Evolutionary conservation across 768 basidiomycete genomes (phyloP).

Genomic region (Phylloporus rhodoxanthus): DNA sequence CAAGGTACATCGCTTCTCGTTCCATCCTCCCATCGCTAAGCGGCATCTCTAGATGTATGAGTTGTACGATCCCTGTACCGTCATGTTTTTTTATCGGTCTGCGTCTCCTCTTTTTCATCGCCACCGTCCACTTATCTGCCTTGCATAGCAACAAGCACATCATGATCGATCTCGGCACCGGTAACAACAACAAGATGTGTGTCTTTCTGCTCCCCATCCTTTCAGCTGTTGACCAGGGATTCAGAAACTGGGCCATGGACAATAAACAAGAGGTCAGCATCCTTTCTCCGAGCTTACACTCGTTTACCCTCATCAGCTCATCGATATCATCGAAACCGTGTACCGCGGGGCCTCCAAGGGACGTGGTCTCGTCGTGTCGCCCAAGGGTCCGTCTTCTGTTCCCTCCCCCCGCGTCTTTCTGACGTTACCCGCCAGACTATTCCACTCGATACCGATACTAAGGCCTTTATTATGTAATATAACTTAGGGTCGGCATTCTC

Average conservation of each 20-base stretch:
- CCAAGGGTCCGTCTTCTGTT: conserved; percentile 60
- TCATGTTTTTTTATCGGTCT: conserved; percentile 98
- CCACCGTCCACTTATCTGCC: not conserved
- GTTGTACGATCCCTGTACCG: conserved; percentile 92
- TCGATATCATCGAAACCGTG: conserved; percentile 97
- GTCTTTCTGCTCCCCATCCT: conserved; percentile 24
- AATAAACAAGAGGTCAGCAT: conserved; percentile 86
- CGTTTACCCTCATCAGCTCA: conserved; percentile 51
- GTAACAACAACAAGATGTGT: conserved; percentile 99
- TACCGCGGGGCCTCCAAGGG: conserved; percentile 98
- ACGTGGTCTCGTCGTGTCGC: conserved; percentile 94
- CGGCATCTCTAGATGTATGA: conserved; percentile 80
- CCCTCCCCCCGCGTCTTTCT: not conserved
- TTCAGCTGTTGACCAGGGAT: not conserved
- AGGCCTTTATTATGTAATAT: not conserved
- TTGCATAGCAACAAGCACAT: conserved; percentile 91
- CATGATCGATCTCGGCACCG: conserved; percentile 99
- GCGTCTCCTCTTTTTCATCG: conserved; percentile 18
- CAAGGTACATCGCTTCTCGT: conserved; percentile 51
- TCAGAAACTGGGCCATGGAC: conserved; percentile 97
- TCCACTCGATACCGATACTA: conserved; percentile 77
- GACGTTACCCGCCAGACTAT: conserved; percentile 47
- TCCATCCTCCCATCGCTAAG: not conserved
- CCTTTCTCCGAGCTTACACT: not conserved
- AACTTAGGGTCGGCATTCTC: conserved; percentile 23